phyloP scores from a whole-genome alignment of 768 basidiomycete genomes.

The Xerocomellus amylosporus region DNA sequence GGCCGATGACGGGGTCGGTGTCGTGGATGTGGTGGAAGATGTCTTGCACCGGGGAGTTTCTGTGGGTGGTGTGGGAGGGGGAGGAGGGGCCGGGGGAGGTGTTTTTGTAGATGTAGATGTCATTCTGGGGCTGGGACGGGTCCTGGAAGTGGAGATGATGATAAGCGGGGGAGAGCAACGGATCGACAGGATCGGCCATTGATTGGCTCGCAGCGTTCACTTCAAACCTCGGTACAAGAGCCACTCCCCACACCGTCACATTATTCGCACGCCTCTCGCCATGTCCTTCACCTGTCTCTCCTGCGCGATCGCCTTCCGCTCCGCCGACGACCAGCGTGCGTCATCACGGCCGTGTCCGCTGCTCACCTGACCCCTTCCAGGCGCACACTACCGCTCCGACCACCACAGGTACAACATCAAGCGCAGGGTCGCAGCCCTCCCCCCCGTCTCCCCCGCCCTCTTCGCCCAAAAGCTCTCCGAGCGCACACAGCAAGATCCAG shows the following conservation, averaged over 20 bases:
- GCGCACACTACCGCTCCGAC: slow-evolving; percentile 88
- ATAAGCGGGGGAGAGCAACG: slow-evolving; percentile 58
- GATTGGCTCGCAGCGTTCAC: slow-evolving; percentile 44
- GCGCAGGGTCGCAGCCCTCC: slow-evolving; percentile 85
- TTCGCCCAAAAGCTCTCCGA: slow-evolving; percentile 92
- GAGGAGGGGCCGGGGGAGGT: slow-evolving; percentile 32
- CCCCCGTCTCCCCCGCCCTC: slow-evolving; percentile 70
- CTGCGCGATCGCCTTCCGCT: slow-evolving; percentile 83
- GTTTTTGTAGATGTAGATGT: slow-evolving; percentile 32
- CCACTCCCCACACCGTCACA: slow-evolving; percentile 4
- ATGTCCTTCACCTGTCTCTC: slow-evolving; percentile 72
- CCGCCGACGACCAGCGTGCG: slow-evolving; percentile 81
- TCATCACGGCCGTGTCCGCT: not conserved
- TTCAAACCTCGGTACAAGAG: slow-evolving; percentile 21
- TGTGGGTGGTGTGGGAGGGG: slow-evolving; percentile 25
- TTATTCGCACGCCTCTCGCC: not conserved
- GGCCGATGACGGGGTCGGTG: slow-evolving; percentile 31
- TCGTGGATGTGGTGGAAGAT: slow-evolving; percentile 33
- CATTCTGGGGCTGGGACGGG: slow-evolving; percentile 20
- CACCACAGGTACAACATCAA: slow-evolving; percentile 99
- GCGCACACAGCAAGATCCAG: slow-evolving; percentile 59
- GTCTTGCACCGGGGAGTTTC: slow-evolving; percentile 29
- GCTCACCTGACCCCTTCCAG: slow-evolving; percentile 36
- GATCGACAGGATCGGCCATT: slow-evolving; percentile 57
- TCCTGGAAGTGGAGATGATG: slow-evolving; percentile 40